Conservation (phyloP, 495 filamentous ascomycete genomes). For the Aspergillus avenaceus region DNA sequence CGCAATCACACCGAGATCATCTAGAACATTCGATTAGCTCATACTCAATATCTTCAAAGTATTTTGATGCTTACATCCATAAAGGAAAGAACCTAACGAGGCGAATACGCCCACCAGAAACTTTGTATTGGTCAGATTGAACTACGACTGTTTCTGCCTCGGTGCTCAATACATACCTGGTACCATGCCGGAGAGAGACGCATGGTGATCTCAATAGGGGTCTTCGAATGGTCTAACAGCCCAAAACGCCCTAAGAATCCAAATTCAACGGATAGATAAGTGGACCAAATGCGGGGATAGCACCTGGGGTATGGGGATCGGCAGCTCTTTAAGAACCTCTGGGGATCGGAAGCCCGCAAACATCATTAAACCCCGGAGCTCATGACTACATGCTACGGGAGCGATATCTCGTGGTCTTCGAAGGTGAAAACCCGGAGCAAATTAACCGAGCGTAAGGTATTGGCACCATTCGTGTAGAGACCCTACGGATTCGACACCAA, state of each 20-base stretch:
- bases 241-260: background rate
- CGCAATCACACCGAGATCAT: conserved; percentile 56
- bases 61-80: conserved; percentile 38
- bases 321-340: conserved; percentile 17
- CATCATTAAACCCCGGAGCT: conserved; percentile 3
- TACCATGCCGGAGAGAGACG: conserved; percentile 52
- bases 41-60: conserved; percentile 14
- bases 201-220: conserved; percentile 29
- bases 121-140: conserved; percentile 28
- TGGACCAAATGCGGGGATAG: conserved; percentile 13
- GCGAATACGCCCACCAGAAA: conserved; percentile 61
- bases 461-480: background rate
- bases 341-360: conserved; percentile 15
- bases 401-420: background rate
- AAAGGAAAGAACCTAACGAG: conserved; percentile 58
- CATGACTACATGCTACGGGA: background rate
- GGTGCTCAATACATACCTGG: conserved; percentile 37
- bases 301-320: conserved; percentile 14
- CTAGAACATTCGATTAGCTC: conserved; percentile 16
- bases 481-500: background rate
- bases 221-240: background rate
- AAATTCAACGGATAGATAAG: background rate
- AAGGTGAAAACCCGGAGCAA: background rate
- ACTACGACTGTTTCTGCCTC: background rate
- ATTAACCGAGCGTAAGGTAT: background rate